These are phyloP conservation scores for Paspalum notatum DNA, from an alignment of 176 grass and related monocot species.

Conservation along the genomic window DNA sequence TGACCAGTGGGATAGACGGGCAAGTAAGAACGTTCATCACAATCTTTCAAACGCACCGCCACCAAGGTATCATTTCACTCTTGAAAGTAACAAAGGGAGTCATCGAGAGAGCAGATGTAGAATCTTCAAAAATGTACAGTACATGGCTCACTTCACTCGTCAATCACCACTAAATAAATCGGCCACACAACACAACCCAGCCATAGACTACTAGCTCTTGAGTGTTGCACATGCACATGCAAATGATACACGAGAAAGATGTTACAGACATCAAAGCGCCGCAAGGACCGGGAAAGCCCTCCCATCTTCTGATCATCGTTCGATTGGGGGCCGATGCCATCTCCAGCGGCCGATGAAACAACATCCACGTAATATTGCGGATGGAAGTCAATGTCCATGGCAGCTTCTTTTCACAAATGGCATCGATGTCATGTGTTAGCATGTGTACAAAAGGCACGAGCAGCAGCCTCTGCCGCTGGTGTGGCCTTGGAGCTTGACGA, in stretches of 20 bases:
- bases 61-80: neutral
- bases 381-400: constrained; percentile 12
- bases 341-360: neutral
- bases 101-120: neutral
- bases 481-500: constrained; percentile 32
- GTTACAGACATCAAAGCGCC: constrained; percentile 21
- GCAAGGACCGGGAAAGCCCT: neutral
- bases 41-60: neutral
- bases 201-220: constrained; percentile 26
- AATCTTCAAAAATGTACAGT: constrained; percentile 31
- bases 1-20: too few species aligned
- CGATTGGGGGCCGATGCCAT: neutral
- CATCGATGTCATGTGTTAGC: constrained; percentile 48
- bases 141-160: constrained; percentile 26
- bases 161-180: constrained; percentile 25
- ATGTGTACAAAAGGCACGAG: constrained; percentile 44
- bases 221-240: constrained; percentile 4
- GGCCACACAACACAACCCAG: constrained; percentile 33
- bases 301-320: constrained; percentile 2
- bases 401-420: constrained; percentile 37
- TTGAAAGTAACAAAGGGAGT: neutral
- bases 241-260: constrained; percentile 29
- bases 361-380: neutral
- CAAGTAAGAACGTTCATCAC: too few species aligned
- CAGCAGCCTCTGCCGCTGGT: constrained; percentile 25